Evolutionary conservation across 805 yeast species (phyloP).

Genomic region (Yarrowia osloensis): DNA sequence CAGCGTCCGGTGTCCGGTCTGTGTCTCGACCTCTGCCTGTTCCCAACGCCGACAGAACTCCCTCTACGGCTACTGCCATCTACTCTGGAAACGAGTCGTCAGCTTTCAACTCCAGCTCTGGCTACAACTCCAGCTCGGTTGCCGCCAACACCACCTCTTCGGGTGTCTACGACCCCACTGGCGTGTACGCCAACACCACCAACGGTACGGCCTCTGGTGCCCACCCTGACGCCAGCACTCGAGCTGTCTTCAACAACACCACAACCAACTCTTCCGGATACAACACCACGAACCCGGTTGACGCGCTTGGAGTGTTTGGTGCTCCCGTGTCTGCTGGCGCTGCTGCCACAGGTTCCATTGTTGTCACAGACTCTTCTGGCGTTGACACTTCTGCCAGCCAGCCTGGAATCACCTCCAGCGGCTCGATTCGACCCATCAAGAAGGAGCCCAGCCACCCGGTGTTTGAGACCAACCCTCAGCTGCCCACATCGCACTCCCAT

Average conservation of each 20-base stretch:
- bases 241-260: not conserved
- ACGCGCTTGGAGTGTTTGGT: slow-evolving; percentile 10
- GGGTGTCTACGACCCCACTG: slow-evolving; percentile 7
- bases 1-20: not conserved
- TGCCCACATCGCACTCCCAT: slow-evolving; percentile 5
- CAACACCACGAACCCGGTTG: not conserved
- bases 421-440: slow-evolving; percentile 17
- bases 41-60: not conserved
- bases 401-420: slow-evolving; percentile 7
- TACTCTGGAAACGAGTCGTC: not conserved
- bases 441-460: slow-evolving; percentile 18
- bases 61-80: not conserved
- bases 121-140: not conserved
- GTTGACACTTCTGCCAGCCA: not conserved
- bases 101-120: not conserved
- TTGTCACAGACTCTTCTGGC: not conserved
- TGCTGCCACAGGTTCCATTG: not conserved
- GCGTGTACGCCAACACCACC: not conserved
- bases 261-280: not conserved
- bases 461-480: not conserved
- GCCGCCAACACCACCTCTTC: slow-evolving; percentile 13
- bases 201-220: not conserved
- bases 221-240: not conserved
- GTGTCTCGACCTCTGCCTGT: not conserved
- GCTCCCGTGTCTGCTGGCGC: not conserved